Conservation (phyloP, 148 eudicot species). For the Mesembryanthemum crystallinum region DNA sequence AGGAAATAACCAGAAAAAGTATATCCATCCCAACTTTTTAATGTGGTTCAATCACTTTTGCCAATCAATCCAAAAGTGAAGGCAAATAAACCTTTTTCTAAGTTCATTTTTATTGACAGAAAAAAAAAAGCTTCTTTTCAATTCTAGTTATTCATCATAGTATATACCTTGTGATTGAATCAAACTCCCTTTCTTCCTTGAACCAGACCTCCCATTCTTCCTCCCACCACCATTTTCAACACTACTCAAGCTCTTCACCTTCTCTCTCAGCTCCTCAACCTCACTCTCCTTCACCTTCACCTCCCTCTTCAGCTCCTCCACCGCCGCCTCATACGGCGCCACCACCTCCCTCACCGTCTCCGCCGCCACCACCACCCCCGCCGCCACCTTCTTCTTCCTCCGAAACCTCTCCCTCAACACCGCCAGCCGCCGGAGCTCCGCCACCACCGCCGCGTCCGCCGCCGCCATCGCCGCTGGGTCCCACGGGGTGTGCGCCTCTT, state of each 20-base stretch:
- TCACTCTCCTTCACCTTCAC: conserved; percentile 68
- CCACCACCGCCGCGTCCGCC: conserved; percentile 85
- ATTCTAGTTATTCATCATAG: too few relatives aligned
- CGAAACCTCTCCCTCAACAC: conserved; percentile 74
- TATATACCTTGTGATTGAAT: background rate
- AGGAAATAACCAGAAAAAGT: too few relatives aligned
- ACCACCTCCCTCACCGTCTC: conserved; percentile 67
- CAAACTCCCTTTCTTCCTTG: conserved; percentile 37
- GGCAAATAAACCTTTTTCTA: too few relatives aligned
- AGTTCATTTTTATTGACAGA: too few relatives aligned
- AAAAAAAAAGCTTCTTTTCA: too few relatives aligned
- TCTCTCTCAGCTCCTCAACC: conserved; percentile 60
- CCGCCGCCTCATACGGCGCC: conserved; percentile 92
- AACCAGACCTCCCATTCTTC: conserved; percentile 44
- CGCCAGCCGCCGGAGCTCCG: conserved; percentile 69
- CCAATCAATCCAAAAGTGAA: too few relatives aligned
- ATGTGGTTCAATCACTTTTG: too few relatives aligned
- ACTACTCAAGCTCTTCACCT: conserved; percentile 42
- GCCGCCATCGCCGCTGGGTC: conserved; percentile 76
- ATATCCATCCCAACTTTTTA: too few relatives aligned
- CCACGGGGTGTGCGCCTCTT: conserved; percentile 89
- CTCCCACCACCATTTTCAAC: conserved; percentile 32
- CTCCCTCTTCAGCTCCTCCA: conserved; percentile 74
- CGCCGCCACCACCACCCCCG: conserved; percentile 31
- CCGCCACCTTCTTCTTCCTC: conserved; percentile 34